phyloP scores from a whole-genome alignment of 169 alveolate genomes.

The Pseudocohnilembus persalinus region DNA sequence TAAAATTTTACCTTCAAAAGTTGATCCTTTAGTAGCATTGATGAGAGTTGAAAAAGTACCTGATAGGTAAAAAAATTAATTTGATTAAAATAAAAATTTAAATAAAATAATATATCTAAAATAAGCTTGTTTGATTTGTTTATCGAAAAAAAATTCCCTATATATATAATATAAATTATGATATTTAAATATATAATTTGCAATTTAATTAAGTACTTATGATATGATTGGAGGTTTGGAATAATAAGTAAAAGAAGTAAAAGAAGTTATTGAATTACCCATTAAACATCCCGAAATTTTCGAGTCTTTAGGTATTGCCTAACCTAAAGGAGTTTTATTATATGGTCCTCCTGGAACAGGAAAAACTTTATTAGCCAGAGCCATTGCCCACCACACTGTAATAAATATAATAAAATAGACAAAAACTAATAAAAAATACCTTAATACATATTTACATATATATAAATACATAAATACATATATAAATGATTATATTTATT shows the following conservation, averaged over 20 bases:
- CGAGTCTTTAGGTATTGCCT: conserved; percentile 97
- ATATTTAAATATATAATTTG: too few species aligned
- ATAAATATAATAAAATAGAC: not conserved
- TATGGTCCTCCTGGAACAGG: conserved; percentile 92
- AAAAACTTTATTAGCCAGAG: conserved; percentile 98
- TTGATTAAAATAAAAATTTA: too few species aligned
- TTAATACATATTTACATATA: too few species aligned
- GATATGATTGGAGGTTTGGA: conserved; percentile 99
- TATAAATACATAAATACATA: too few species aligned
- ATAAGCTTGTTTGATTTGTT: too few species aligned
- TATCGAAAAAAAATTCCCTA: too few species aligned
- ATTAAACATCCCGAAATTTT: conserved; percentile 99
- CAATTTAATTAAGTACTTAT: conserved; percentile 29
- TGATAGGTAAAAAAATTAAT: conserved; percentile 87
- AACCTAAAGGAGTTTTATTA: conserved; percentile 94
- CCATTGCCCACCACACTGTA: conserved; percentile 98
- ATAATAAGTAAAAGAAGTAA: conserved; percentile 97
- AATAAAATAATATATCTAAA: conserved; percentile 43
- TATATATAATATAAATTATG: too few species aligned
- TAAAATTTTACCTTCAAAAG: conserved; percentile 96
- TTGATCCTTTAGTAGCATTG: conserved; percentile 98
- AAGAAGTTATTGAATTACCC: conserved; percentile 99
- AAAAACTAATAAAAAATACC: too few species aligned
- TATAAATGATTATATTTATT: too few species aligned
- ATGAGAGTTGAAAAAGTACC: conserved; percentile 99